Conservation (phyloP, 2,329 filamentous ascomycete genomes). For the Phialophora expanda region DNA sequence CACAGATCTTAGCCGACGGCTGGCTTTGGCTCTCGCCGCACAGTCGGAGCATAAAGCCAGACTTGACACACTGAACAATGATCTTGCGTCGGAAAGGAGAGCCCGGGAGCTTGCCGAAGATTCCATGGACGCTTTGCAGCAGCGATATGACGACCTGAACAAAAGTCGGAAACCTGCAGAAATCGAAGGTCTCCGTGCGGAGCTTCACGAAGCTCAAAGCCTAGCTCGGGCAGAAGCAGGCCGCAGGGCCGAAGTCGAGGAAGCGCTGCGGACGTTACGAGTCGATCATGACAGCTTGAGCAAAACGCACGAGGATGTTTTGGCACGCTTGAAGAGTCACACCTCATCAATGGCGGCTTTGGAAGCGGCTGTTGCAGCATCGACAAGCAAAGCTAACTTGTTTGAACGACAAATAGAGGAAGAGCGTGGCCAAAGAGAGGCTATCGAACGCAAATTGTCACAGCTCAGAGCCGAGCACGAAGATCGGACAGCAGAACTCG, state of each 20-base stretch:
- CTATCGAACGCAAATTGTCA: constrained; percentile 74
- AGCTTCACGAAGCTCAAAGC: constrained; percentile 79
- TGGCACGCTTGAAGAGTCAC: constrained; percentile 72
- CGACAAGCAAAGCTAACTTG: constrained; percentile 74
- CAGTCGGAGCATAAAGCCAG: constrained; percentile 82
- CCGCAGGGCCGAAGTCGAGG: constrained; percentile 75
- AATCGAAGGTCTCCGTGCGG: constrained; percentile 80
- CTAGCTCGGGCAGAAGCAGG: constrained; percentile 80
- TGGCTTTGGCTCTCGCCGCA: constrained; percentile 78
- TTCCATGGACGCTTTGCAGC: constrained; percentile 79
- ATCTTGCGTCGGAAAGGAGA: constrained; percentile 80
- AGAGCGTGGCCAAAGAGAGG: constrained; percentile 76
- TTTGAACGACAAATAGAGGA: constrained; percentile 83
- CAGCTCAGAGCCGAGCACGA: constrained; percentile 85
- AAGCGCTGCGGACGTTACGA: constrained; percentile 73
- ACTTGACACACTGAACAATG: constrained; percentile 69
- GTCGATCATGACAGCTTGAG: constrained; percentile 85
- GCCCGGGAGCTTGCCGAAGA: constrained; percentile 87
- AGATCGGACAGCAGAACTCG: constrained; percentile 75
- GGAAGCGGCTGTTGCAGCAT: constrained; percentile 76
- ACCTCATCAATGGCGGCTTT: constrained; percentile 74
- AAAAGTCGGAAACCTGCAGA: constrained; percentile 82
- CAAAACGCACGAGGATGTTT: constrained; percentile 69
- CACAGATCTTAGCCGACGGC: constrained; percentile 76
- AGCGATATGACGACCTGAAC: constrained; percentile 82